Evolutionary conservation across 148 eudicot genomes (phyloP), one percentile per base, ranked within the genome.

Genomic region (Agrostemma githago): DNA sequence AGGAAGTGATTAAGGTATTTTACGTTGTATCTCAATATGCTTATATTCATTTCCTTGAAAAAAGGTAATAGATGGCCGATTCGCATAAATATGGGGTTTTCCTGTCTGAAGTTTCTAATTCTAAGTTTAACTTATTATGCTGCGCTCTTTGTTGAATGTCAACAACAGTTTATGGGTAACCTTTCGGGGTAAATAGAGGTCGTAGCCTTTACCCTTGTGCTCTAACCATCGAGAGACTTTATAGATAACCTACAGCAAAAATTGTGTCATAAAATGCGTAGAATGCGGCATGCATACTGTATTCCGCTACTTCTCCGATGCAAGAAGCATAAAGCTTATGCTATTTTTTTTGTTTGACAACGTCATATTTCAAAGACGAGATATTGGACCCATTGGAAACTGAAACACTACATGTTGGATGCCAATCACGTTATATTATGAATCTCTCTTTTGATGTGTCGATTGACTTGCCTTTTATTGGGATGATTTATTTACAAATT

Each of bases 1-100:
- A 94, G 77, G 98, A 94, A 85, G 91, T 88, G 58, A 94, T 94
- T 59, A 94, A 94, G 96, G 98, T 94, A 76, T 39, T 72, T 20
- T 59, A 46, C 41, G 10, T 69, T 17, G 56, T 6, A 19, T 43
- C 11, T 46, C 16, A 58, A 16, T 9, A 16, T 20, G 15, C 10
- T 17, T 20, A 26, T 51, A 60, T 1, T 42, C 5, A 39, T 44
- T 56, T 39, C 1, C 65, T 41, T 15, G 66, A n/a, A 17, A 41
- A 41, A 38, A 16, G 16, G 8, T 38, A 38, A 9, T 11, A 8
- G 26, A 8, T 38, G 17, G 41, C 14, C 16, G 67, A 63, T 63
- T 63, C 5, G 12, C 54, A 10, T 11, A 48, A 48, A 48, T 48
- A 14, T 12, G 12, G 54, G 54, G 15, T 5, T 48, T 48, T 48